Percentiles rank a stretch among this genome's conserved stretches.
Evolutionary conservation across 2,329 filamentous ascomycete species (phyloP).

Genomic region (Fusarium sp.): DNA sequence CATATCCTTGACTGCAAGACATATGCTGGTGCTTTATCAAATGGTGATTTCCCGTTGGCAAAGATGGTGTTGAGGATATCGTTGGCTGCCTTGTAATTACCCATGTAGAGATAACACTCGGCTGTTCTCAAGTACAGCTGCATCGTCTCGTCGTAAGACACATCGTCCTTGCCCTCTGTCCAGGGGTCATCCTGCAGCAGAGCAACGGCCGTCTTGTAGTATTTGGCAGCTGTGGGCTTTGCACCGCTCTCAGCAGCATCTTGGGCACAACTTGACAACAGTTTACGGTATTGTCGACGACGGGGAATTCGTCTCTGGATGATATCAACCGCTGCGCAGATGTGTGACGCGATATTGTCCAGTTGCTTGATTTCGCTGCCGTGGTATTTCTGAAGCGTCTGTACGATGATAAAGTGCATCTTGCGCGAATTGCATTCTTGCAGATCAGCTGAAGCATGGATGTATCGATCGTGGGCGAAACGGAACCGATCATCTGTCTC

Average conservation of each 20-base stretch:
- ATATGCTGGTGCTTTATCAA: slow-evolving; percentile 86
- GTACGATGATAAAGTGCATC: slow-evolving; percentile 93
- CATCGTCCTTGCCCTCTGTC: slow-evolving; percentile 75
- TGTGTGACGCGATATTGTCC: slow-evolving; percentile 82
- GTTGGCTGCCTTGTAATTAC: slow-evolving; percentile 74
- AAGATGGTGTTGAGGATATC: slow-evolving; percentile 77
- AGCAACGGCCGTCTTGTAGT: slow-evolving; percentile 79
- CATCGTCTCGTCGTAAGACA: slow-evolving; percentile 87
- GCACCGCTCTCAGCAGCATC: slow-evolving; percentile 85
- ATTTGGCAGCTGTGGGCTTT: slow-evolving; percentile 82
- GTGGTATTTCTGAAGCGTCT: slow-evolving; percentile 80
- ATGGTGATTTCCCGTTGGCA: slow-evolving; percentile 72
- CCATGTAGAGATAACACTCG: slow-evolving; percentile 85
- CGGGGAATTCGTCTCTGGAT: slow-evolving; percentile 73
- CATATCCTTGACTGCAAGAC: slow-evolving; percentile 84
- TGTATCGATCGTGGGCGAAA: slow-evolving; percentile 89
- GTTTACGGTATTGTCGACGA: slow-evolving; percentile 75
- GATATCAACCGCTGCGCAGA: slow-evolving; percentile 80
- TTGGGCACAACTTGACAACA: slow-evolving; percentile 83
- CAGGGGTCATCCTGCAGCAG: slow-evolving; percentile 86
- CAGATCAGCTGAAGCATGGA: slow-evolving; percentile 77
- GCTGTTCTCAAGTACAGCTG: slow-evolving; percentile 81
- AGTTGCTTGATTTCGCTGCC: slow-evolving; percentile 68
- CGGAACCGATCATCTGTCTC: slow-evolving; percentile 88
- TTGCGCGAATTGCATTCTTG: slow-evolving; percentile 75